phyloP scores from a whole-genome alignment of 139 green algal genomes.

The Diplosphaera chodatii region DNA sequence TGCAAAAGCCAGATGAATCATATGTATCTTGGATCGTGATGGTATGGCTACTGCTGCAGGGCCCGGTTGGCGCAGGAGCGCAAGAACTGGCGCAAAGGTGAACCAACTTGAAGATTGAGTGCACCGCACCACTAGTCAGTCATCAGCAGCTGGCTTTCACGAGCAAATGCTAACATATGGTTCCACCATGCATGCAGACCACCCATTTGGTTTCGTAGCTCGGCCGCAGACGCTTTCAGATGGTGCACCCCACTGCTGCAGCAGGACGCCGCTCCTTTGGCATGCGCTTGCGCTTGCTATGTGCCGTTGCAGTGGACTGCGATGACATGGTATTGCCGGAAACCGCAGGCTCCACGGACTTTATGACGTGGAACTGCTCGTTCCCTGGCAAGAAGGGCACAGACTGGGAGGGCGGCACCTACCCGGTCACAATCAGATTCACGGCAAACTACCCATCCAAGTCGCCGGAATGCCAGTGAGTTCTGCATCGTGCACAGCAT shows the following conservation, averaged over 20 bases:
- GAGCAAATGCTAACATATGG: no score
- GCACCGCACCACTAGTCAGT: no score
- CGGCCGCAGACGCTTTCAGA: slow-evolving; percentile 29
- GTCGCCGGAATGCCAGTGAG: slow-evolving; percentile 26
- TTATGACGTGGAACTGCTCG: slow-evolving; percentile 54
- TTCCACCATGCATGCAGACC: slow-evolving; percentile 25
- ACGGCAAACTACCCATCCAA: slow-evolving; percentile 53
- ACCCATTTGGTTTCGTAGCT: slow-evolving; percentile 58
- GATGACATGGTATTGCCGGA: no score
- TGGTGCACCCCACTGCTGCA: not conserved
- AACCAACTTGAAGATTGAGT: no score
- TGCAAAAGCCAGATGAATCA: no score
- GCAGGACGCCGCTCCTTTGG: no score
- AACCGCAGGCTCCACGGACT: slow-evolving; percentile 21
- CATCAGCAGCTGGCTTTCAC: no score
- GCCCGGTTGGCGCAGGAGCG: slow-evolving; percentile 42
- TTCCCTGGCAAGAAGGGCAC: slow-evolving; percentile 57
- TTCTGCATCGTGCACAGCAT: no score
- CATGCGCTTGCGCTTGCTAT: no score
- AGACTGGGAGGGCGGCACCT: slow-evolving; percentile 57
- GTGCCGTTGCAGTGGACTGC: no score
- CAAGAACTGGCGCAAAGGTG: slow-evolving; percentile 50
- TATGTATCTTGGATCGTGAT: no score
- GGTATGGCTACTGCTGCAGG: not conserved
- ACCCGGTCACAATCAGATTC: slow-evolving; percentile 50